Base-by-base conservation (phyloP, 495 filamentous ascomycete species). In the Extremus antarcticus region DNA sequence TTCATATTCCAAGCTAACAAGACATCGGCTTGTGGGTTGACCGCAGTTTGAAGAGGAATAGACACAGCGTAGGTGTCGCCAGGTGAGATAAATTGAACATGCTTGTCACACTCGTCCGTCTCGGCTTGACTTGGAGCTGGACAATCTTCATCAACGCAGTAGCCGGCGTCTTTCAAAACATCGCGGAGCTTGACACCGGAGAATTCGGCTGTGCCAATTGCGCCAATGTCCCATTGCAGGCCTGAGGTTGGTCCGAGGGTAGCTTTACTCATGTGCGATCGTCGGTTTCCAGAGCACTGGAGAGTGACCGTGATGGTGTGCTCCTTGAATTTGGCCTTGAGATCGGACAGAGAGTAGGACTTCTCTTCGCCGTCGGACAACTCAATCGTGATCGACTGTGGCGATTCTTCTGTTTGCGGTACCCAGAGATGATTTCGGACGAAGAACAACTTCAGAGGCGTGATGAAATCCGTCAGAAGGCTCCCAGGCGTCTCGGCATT, bases 361-460 rank as follows among this genome's bases (percentile, higher is more conserved):
- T 67, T 70, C n/a, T 63, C 69, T 24, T 75, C 70, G 23, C 81
- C 79, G 54, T 78, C 76, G 0, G 67, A 70, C 7, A 84, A 66
- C 66, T 84, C 79, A 25, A 82, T 59, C 3, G 70, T 72, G 7
- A 85, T 55, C 0, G 58, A 67, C 47, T 83, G 73, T 9, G 2
- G 68, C 71, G 9, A 48, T 20, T 70, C 63, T 25, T 62, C 46
- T 15, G 68, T 65, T 22, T 70, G 61, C 0, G 81, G 81, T 49
- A 83, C 80, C 73, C 78, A 76, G 65, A 82, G 75, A 66, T 85
- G 81, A 57, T 81, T 79, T 2, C 81, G 71, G 1, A 84, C 74
- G 58, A 83, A 85, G 62, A 82, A 82, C 3, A 78, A 55, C 9
- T 68, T 63, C 17, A 72, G 76, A 0, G 75, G 76, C 3, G 81